Evolutionary conservation across 495 filamentous ascomycete species (phyloP).

Genomic region (Stereocaulon alpinum): DNA sequence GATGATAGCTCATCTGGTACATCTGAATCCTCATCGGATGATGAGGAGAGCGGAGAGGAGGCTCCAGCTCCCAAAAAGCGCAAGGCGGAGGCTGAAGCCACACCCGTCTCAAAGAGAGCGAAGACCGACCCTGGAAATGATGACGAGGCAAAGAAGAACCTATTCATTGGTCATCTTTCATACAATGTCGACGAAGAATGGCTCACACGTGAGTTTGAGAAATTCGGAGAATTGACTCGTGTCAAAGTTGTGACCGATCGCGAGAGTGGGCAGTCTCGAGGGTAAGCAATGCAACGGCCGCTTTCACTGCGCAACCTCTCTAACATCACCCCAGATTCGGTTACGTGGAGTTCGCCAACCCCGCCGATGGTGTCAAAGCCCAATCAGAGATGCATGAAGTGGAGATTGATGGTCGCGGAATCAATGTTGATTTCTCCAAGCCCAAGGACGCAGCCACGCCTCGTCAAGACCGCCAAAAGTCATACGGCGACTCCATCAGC

Average conservation of each 20-base stretch:
- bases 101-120: constrained; percentile 64
- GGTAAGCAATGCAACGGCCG: constrained; percentile 37
- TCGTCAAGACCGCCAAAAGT: constrained; percentile 46
- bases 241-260: constrained; percentile 78
- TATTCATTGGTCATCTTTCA: constrained; percentile 89
- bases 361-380: constrained; percentile 63
- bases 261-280: constrained; percentile 73
- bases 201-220: constrained; percentile 76
- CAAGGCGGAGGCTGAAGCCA: constrained; percentile 65
- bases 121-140: constrained; percentile 52
- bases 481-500: constrained; percentile 64
- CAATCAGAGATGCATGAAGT: constrained; percentile 68
- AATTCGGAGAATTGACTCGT: constrained; percentile 65
- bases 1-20: constrained; percentile 31
- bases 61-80: constrained; percentile 64
- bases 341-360: constrained; percentile 79
- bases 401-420: constrained; percentile 70
- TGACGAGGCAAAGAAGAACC: constrained; percentile 54
- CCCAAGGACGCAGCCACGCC: constrained; percentile 52
- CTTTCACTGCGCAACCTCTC: background rate
- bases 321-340: constrained; percentile 56
- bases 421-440: constrained; percentile 84
- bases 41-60: constrained; percentile 42
- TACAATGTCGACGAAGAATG: constrained; percentile 93
- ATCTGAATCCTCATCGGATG: constrained; percentile 39